These are phyloP conservation scores for Melaleuca alternifolia DNA, from an alignment of 345 rosid species.

Conservation along the genomic window DNA sequence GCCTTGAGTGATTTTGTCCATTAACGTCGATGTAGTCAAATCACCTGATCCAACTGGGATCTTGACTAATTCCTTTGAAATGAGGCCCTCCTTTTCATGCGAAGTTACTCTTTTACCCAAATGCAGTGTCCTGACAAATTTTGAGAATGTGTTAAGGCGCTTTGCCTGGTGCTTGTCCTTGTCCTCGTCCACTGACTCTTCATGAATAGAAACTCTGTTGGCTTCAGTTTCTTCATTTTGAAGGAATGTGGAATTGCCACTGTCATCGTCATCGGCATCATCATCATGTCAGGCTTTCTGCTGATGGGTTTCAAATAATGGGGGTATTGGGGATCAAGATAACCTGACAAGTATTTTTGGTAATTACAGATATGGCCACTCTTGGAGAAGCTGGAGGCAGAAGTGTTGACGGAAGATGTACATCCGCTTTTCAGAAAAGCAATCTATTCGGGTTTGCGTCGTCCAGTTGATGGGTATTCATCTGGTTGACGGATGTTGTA, in stretches of 20 bases:
- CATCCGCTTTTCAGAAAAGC: slow-evolving; percentile 78
- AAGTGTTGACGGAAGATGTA: slow-evolving; percentile 45
- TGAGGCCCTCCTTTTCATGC: background rate
- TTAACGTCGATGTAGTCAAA: background rate
- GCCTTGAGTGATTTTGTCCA: background rate
- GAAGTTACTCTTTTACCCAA: background rate
- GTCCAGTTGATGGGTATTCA: slow-evolving; percentile 9
- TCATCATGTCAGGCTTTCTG: background rate
- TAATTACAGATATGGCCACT: slow-evolving; percentile 71
- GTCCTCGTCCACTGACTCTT: background rate
- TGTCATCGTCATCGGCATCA: background rate
- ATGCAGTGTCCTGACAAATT: background rate
- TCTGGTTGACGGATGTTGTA: background rate
- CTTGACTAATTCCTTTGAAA: background rate
- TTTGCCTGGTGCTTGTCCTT: background rate
- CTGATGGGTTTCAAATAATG: background rate
- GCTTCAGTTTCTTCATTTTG: background rate
- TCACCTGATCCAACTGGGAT: background rate
- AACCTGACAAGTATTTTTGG: background rate
- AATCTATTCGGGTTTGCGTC: slow-evolving; percentile 51
- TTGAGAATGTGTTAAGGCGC: background rate
- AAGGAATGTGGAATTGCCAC: background rate
- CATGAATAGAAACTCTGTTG: background rate
- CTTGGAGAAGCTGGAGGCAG: slow-evolving; percentile 65
- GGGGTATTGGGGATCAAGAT: background rate